A percentile compares a stretch with the other conserved stretches of the same genome.
Evolutionary conservation across 2,329 filamentous ascomycete genomes (phyloP).

Genomic region (Apiospora kogelbergensis): DNA sequence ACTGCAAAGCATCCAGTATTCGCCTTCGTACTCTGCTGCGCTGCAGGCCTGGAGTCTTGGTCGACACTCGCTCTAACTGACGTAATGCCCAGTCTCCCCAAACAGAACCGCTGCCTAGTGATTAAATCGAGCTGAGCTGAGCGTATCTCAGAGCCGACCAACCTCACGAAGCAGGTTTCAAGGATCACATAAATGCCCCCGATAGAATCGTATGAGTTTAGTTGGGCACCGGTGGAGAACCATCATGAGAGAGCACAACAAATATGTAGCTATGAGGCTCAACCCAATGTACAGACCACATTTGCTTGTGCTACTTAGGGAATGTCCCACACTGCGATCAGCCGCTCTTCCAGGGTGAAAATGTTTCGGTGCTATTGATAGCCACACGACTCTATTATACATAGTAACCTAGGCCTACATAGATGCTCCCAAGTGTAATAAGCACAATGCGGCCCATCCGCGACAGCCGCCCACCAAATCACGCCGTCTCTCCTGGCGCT

Average conservation of each 20-base stretch:
- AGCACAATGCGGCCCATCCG: background rate
- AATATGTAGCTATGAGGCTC: background rate
- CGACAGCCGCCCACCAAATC: background rate
- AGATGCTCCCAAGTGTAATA: background rate
- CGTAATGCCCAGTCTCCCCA: background rate
- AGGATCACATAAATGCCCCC: too few species aligned
- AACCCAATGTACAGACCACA: background rate
- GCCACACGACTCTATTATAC: background rate
- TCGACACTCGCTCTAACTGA: background rate
- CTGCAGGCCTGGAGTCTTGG: background rate
- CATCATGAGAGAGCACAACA: background rate
- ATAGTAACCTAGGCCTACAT: background rate
- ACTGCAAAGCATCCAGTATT: too few species aligned
- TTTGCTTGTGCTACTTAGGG: background rate
- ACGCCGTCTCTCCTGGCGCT: background rate
- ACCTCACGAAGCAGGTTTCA: background rate
- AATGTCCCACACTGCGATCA: background rate
- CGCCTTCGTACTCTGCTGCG: background rate
- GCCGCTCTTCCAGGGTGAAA: background rate
- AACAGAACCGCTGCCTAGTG: background rate
- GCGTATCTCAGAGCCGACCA: background rate
- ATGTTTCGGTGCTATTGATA: slow-evolving; percentile 1
- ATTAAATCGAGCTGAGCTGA: background rate
- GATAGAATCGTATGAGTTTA: background rate
- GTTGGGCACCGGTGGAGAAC: background rate